These are phyloP conservation scores for Ormosia emarginata DNA, from an alignment of 306 rosid genomes.

Conservation along the genomic window DNA sequence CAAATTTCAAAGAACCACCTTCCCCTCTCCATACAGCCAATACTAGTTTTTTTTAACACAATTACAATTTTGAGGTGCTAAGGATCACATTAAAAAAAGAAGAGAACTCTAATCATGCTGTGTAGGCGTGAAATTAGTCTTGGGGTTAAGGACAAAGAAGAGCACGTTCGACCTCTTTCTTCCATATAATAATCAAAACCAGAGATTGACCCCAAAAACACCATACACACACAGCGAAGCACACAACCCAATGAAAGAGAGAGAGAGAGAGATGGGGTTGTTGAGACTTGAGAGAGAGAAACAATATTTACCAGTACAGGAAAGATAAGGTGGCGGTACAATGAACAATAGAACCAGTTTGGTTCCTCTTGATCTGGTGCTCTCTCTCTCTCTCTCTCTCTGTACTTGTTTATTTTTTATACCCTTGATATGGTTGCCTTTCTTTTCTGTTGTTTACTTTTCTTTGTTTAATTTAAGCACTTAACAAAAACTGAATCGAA, in stretches of 20 bases:
- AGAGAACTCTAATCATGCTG: slow-evolving; percentile 49
- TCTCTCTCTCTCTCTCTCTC: slow-evolving; percentile 9
- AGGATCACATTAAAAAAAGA: slow-evolving; percentile 41
- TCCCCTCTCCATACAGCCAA: slow-evolving; percentile 40
- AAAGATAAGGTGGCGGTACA: slow-evolving; percentile 41
- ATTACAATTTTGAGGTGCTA: slow-evolving; percentile 15
- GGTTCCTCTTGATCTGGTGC: slow-evolving; percentile 36
- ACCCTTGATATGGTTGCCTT: slow-evolving; percentile 9
- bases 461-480: slow-evolving; percentile 28
- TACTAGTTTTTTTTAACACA: slow-evolving; percentile 26
- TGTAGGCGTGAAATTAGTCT: slow-evolving; percentile 66
- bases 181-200: slow-evolving; percentile 55
- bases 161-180: slow-evolving; percentile 68
- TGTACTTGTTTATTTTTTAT: not conserved
- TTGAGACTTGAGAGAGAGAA: slow-evolving; percentile 16
- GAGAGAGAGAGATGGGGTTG: slow-evolving; percentile 25
- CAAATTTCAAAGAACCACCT: slow-evolving; percentile 64
- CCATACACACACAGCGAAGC: slow-evolving; percentile 66
- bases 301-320: slow-evolving; percentile 45
- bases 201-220: slow-evolving; percentile 44
- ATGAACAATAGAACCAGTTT: slow-evolving; percentile 26
- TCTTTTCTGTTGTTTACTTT: slow-evolving; percentile 18
- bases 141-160: slow-evolving; percentile 55
- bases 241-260: slow-evolving; percentile 40
- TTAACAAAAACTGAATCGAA: slow-evolving; percentile 45